A percentile compares a stretch with the other conserved stretches of the same genome.
Evolutionary conservation across 2,329 filamentous ascomycete genomes (phyloP).

Genomic region (Fusarium sp.): DNA sequence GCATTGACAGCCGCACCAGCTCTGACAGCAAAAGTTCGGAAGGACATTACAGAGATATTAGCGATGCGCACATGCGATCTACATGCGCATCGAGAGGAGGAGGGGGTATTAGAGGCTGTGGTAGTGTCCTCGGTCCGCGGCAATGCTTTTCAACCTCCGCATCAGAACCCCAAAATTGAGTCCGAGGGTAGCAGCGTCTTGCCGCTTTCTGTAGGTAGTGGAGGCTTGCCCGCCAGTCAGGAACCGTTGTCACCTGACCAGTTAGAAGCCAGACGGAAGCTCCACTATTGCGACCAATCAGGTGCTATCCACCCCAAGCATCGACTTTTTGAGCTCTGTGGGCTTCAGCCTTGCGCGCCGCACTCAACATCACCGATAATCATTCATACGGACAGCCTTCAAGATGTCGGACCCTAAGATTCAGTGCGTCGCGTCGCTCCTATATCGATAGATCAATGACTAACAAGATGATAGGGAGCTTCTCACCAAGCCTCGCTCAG

Average conservation of each 20-base stretch:
- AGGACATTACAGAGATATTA: conserved; percentile 61
- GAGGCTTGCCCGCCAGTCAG: conserved; percentile 5
- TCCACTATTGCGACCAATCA: conserved; percentile 43
- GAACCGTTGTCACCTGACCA: conserved; percentile 36
- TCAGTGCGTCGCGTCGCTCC: conserved; percentile 61
- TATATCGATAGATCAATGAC: conserved; percentile 7
- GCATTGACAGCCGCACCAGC: conserved; percentile 60
- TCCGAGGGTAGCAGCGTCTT: conserved; percentile 37
- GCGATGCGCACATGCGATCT: conserved; percentile 49
- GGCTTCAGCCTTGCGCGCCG: conserved; percentile 49
- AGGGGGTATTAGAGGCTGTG: conserved; percentile 27
- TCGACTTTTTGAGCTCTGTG: conserved; percentile 47
- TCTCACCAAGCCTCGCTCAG: conserved; percentile 83
- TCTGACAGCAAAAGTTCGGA: conserved; percentile 60
- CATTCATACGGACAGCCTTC: conserved; percentile 24
- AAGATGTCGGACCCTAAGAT: conserved; percentile 74
- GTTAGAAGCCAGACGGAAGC: neutral
- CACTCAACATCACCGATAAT: conserved; percentile 30
- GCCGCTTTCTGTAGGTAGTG: conserved; percentile 14
- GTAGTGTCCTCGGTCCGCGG: conserved; percentile 41
- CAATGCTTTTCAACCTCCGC: conserved; percentile 47
- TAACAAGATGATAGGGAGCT: conserved; percentile 71
- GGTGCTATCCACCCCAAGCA: conserved; percentile 13
- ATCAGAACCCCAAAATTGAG: conserved; percentile 41
- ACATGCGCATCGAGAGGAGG: conserved; percentile 48